Evolutionary conservation across 139 green algal species (phyloP), one percentile per base, ranked within the genome.

Genomic region (Micromonas commoda): DNA sequence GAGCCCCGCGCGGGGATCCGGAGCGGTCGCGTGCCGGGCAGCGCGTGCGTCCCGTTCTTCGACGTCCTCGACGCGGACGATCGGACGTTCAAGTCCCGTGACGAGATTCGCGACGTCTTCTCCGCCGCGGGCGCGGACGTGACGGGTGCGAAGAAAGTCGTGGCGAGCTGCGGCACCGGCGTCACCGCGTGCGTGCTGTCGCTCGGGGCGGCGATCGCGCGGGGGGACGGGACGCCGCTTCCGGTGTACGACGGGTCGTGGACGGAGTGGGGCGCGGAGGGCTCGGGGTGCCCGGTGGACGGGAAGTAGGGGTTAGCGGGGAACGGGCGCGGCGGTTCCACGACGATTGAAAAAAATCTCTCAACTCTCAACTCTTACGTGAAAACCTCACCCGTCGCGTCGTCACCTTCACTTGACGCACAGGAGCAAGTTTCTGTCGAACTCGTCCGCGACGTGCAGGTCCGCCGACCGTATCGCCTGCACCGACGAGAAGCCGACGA

Each of bases 201-300:
- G 6, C 85, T 97, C 37, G 92, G 26, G 35, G 26, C 60, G 33
- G 24, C 73, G 21, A 52, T 85, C 0, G 39, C 88, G 34, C 60
- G 88, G 64, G 70, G 87, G 69, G 24, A 90, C 6, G 85, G 84
- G 26, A 72, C 77, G 37, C 72, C 91, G 82, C 82, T 90, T 3
- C 35, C 88, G 0, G 84, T 98, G 1, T 98, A 98, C 77, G 94
- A 98, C 81, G 94, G 94, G 16, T 94, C 87, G 32, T 98, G 94
- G 94, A 93, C 82, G n/a, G 94, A 98, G 80, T 98, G 92, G 91
- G 94, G 88, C 5, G 77, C 52, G 0, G 37, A 61, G 64, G 82
- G 24, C 63, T 83, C 0, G 86, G 45, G 45, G 16, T 57, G 45
- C 16, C 45, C 45, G 45, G 45, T 57, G 45, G 45, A 57, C 45